phyloP scores from a whole-genome alignment of 2,329 filamentous ascomycete genomes.

The Hawksworthiomyces lignivorus region DNA sequence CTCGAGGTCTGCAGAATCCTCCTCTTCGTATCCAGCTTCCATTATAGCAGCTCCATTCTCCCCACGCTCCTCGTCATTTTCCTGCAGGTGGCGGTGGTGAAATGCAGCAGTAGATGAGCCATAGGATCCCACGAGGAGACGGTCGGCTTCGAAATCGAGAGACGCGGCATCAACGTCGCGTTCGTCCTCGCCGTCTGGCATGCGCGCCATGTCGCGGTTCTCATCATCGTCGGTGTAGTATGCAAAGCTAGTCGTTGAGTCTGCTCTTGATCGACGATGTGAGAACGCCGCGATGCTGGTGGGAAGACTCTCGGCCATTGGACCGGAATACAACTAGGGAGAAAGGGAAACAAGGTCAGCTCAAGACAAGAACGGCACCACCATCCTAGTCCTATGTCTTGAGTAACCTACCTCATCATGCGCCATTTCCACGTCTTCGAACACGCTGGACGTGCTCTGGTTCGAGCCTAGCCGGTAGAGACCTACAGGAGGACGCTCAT shows the following conservation, averaged over 20 bases:
- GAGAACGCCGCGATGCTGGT: slow-evolving; percentile 88
- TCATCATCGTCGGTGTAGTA: slow-evolving; percentile 71
- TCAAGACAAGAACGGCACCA: background rate
- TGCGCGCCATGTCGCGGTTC: slow-evolving; percentile 27
- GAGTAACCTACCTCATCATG: slow-evolving; percentile 71
- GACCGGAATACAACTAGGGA: slow-evolving; percentile 71
- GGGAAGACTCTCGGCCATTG: slow-evolving; percentile 91
- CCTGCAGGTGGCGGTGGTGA: background rate
- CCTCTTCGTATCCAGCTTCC: slow-evolving; percentile 27
- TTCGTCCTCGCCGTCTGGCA: background rate
- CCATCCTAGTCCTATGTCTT: too few species aligned
- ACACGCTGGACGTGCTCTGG: slow-evolving; percentile 69
- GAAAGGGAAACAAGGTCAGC: slow-evolving; percentile 4
- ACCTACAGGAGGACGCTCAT: background rate
- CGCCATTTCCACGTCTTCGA: slow-evolving; percentile 97
- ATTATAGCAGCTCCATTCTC: slow-evolving; percentile 29
- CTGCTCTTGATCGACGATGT: slow-evolving; percentile 71
- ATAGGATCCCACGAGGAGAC: slow-evolving; percentile 9
- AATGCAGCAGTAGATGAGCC: background rate
- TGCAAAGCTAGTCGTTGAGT: slow-evolving; percentile 82
- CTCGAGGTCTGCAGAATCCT: slow-evolving; percentile 29
- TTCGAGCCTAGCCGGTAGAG: slow-evolving; percentile 63
- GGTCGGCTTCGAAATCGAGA: slow-evolving; percentile 22
- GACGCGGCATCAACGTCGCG: slow-evolving; percentile 5
- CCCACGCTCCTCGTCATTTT: slow-evolving; percentile 20